Percentiles rank a stretch among this genome's conserved stretches.
Conservation (phyloP, 2,329 filamentous ascomycete species). For the Orbilia quercus region DNA sequence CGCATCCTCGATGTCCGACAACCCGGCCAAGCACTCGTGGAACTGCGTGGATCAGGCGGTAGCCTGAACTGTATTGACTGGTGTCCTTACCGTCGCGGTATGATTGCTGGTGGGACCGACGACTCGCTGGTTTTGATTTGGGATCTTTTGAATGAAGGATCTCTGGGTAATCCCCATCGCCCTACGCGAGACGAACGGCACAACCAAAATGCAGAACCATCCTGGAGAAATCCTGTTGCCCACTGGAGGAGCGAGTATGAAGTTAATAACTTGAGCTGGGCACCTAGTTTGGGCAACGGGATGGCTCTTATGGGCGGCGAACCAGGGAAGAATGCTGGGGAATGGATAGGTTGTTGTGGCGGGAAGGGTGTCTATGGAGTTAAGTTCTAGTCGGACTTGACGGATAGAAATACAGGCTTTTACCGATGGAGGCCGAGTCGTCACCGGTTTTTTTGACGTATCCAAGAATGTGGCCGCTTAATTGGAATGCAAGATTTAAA, state of each 20-base stretch:
- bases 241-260: constrained; percentile 89
- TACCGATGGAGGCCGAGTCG: constrained; percentile 10
- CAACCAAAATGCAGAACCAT: constrained; percentile 61
- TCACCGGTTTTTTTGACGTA: not conserved
- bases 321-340: constrained; percentile 47
- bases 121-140: constrained; percentile 92
- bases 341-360: constrained; percentile 52
- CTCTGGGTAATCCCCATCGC: constrained; percentile 62
- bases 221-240: constrained; percentile 72
- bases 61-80: constrained; percentile 94
- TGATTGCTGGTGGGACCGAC: constrained; percentile 89
- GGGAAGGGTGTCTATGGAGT: constrained; percentile 53
- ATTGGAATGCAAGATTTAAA: not conserved
- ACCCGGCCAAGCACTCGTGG: constrained; percentile 91
- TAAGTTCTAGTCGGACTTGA: constrained; percentile 53
- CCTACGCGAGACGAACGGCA: constrained; percentile 60
- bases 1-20: constrained; percentile 96
- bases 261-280: constrained; percentile 85
- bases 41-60: constrained; percentile 87
- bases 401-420: constrained; percentile 10
- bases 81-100: constrained; percentile 86
- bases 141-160: constrained; percentile 81
- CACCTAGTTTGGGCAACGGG: constrained; percentile 74
- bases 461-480: not conserved
- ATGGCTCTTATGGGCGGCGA: constrained; percentile 55